Percentiles rank a stretch among this genome's conserved stretches.
These are phyloP conservation scores for Wickerhamomyces ciferrii DNA, from an alignment of 805 yeast species.

Conservation along the genomic window DNA sequence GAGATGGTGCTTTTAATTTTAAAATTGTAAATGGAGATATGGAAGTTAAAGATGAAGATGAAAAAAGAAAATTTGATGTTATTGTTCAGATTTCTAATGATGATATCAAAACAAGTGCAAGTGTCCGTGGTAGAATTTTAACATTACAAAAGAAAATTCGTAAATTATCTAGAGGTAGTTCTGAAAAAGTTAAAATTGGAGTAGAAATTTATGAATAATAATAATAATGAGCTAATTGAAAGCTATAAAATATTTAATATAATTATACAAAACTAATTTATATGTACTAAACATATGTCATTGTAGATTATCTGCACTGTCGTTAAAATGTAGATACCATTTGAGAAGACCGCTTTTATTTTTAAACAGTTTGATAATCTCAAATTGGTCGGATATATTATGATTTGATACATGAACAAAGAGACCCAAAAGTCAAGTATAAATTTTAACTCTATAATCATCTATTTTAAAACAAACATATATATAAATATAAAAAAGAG, in stretches of 20 bases:
- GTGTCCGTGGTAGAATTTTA: slow-evolving; percentile 53
- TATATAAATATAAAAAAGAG: neutral
- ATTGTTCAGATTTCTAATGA: slow-evolving; percentile 41
- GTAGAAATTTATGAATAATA: slow-evolving; percentile 36
- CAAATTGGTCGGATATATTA: too few species aligned
- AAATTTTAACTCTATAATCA: neutral
- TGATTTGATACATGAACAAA: too few species aligned
- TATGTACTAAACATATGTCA: too few species aligned
- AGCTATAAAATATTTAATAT: neutral
- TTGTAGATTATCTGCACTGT: too few species aligned
- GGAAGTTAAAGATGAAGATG: slow-evolving; percentile 23
- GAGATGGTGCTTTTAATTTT: slow-evolving; percentile 51
- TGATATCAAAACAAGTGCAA: slow-evolving; percentile 53
- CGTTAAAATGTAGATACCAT: too few species aligned
- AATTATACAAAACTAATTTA: too few species aligned
- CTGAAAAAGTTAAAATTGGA: slow-evolving; percentile 46
- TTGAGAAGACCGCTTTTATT: too few species aligned
- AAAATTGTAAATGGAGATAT: slow-evolving; percentile 26
- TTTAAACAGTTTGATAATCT: too few species aligned
- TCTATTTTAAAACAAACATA: neutral
- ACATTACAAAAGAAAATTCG: slow-evolving; percentile 56
- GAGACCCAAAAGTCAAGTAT: too few species aligned
- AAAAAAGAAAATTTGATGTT: slow-evolving; percentile 32
- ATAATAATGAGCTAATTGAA: neutral
- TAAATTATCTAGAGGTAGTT: slow-evolving; percentile 44